Base-by-base conservation (phyloP, 768 basidiomycete species). In the Punctularia strigosozonata region DNA sequence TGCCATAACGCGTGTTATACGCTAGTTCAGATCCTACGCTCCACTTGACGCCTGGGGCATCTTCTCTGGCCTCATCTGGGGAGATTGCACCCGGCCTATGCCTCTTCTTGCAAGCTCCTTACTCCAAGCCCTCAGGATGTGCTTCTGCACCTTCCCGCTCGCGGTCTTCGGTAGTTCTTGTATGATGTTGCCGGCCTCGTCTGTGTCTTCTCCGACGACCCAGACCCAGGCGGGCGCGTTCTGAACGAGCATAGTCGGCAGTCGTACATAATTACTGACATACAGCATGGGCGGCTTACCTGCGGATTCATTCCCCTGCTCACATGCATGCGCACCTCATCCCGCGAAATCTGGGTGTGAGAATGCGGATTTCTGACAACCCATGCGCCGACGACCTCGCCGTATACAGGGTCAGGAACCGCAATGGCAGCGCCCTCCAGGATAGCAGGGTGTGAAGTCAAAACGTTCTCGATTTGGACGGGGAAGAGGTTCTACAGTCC, bases 131-230 rank as follows among this genome's bases (percentile, higher is more conserved):
- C 86, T 64, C 32, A 90, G 53, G 3, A 87, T 51, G 52, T 86
- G 82, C 60, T 89, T 90, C 77, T 75, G 74, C 31, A 90, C 76
- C 55, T 90, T 90, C 28, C 86, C 86, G 46, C 85, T 89, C 12
- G 81, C 85, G 7, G 87, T 90, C 63, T 84, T 87, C 1, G 87
- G 86, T 6, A 88, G 53, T 45, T 84, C 78, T 6, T 51, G 55
- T 6, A 64, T 60, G 2, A 56, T 8, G 33, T 10, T 57, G 1
- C 69, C 73, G n/a, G n/a, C n/a, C n/a, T n/a, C n/a, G n/a, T n/a
- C n/a, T n/a, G n/a, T n/a, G 32, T 79, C 80, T 48, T 85, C 80
- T 12, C 76, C 79, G 1, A 83, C 45, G 44, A 87, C 87, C 81
- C 85, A 90, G 3, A 89, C 75, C 82, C 84, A 89, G 6, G 66